Base-by-base conservation (phyloP, 2,329 filamentous ascomycete genomes). In the Ophiostoma pallidulum region DNA sequence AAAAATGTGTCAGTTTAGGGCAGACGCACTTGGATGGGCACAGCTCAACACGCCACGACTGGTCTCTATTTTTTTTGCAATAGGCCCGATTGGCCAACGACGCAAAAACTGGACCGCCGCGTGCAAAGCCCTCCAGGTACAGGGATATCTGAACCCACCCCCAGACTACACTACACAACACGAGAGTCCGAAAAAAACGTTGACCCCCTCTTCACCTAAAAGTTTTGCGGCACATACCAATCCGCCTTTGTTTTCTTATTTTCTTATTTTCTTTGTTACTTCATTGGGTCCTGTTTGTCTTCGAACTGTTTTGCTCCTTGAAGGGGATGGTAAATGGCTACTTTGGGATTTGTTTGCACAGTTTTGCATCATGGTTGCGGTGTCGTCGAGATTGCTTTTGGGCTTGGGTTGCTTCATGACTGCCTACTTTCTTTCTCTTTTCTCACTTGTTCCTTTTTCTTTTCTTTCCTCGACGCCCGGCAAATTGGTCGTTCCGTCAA, bases 391-490 rank as follows among this genome's bases (percentile, higher is more conserved):
- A 28, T 46, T 46, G 28, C 19, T 24, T 43, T 44, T 35, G 43
- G 28, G n/a, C 20, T 24, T 24, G 42, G 36, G 35, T 36, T 39
- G 44, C 7, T 43, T 50, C 37, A 36, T 29, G 26, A 24, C 31
- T 32, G 24, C 31, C 24, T 31, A 29, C 16, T 18, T 46, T 51
- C 50, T 48, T 40, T 48, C 31, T 43, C 47, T 46, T 50, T 56
- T 29, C n/a, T n/a, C n/a, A n/a, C n/a, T n/a, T n/a, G n/a, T 40
- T n/a, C 14, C 12, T 35, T 26, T 32, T 14, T 24, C 18, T 14
- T 26, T 20, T 24, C 18, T 26, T 39, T 13, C 32, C 31, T 26
- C 13, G 42, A 24, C 24, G 42, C 28, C 24, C 42, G 24, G 26
- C 22, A 18, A 44, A 20, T 28, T 28, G 12, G 41, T 28, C 28